These are phyloP conservation scores for Tylopilus sp. DNA, from an alignment of 768 basidiomycete genomes.

Conservation along the genomic window DNA sequence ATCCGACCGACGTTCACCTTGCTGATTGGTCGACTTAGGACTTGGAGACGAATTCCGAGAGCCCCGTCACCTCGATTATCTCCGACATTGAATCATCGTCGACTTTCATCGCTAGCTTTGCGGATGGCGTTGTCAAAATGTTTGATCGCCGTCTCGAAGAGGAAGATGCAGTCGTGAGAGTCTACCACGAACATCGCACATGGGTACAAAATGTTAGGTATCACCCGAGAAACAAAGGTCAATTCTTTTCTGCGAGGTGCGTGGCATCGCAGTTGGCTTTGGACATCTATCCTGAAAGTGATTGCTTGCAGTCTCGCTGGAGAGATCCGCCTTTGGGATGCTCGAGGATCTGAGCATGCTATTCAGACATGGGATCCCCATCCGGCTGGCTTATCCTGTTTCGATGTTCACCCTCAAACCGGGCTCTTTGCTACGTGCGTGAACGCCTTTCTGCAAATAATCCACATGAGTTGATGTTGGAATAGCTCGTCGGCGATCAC, in stretches of 20 bases:
- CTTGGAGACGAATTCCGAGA: slow-evolving; percentile 83
- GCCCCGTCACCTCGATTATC: slow-evolving; percentile 81
- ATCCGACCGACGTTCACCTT: background rate
- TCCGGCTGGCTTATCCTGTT: slow-evolving; percentile 70
- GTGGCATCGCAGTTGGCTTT: slow-evolving; percentile 14
- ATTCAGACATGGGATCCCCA: slow-evolving; percentile 62
- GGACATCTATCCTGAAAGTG: background rate
- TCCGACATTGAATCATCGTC: slow-evolving; percentile 75
- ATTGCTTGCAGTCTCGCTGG: slow-evolving; percentile 67
- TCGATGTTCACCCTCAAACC: slow-evolving; percentile 83
- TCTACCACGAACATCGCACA: slow-evolving; percentile 71
- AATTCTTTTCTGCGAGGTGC: slow-evolving; percentile 86
- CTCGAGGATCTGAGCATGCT: slow-evolving; percentile 60
- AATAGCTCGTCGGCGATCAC: slow-evolving; percentile 58
- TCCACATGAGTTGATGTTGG: slow-evolving; percentile 4
- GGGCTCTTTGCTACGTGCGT: slow-evolving; percentile 85
- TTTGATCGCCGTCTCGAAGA: slow-evolving; percentile 90
- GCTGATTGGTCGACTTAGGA: slow-evolving; percentile 50
- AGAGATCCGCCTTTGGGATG: slow-evolving; percentile 88
- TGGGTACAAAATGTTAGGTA: slow-evolving; percentile 92
- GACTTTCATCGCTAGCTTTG: slow-evolving; percentile 87
- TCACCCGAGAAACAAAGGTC: slow-evolving; percentile 64
- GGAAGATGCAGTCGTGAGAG: slow-evolving; percentile 77
- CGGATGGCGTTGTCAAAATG: slow-evolving; percentile 83
- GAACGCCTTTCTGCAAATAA: background rate